Evolutionary conservation across 2,329 filamentous ascomycete genomes (phyloP), one percentile per base, ranked within the genome.

Genomic region (Colletotrichum tanaceti): DNA sequence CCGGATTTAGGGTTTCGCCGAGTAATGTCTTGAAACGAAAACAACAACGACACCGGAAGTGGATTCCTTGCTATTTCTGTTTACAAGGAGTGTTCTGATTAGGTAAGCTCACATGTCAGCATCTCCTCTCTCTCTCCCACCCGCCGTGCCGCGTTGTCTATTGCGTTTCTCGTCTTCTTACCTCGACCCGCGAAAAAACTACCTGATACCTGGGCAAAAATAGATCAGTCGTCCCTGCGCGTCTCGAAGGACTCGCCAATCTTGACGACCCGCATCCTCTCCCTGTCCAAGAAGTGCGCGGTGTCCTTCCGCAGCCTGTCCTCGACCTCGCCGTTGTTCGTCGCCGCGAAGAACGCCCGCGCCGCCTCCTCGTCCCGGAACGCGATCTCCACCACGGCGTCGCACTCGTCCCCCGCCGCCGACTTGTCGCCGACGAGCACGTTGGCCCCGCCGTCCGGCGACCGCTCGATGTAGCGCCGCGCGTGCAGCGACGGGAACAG

Each of bases 361-460:
- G 57, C 60, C 2, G 62, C 65, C 24, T 50, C 60, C 38, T 70
- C 59, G 20, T 73, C 66, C 64, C 63, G 62, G 24, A 69, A 75
- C 7, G 52, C 72, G 5, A 74, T 52, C 28, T 74, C 70, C 1
- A 72, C 73, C 3, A 75, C 55, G 5, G 73, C 73, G 10, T 75
- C 73, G 14, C 68, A 73, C 18, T 70, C 70, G 7, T 73, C 66
- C 20, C 68, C 70, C 16, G 24, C 70, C 16, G 24, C 24, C 24
- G 52, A 60, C 41, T 72, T 73, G 16, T 65, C 57, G 18, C 73
- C 73, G 11, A 68, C 57, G 9, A 73, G 55, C 7, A 74, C 65
- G 11, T 65, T 71, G 10, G 73, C 61, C 44, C 53, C 49, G 1
- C 52, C 62, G 4, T 65, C 70, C 11, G 38, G 28, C 22, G 39